Evolutionary conservation across 164 flowering plant genomes (phyloP), one percentile per base, ranked within the genome.

Genomic region (Kalanchoe fedtschenkoi): DNA sequence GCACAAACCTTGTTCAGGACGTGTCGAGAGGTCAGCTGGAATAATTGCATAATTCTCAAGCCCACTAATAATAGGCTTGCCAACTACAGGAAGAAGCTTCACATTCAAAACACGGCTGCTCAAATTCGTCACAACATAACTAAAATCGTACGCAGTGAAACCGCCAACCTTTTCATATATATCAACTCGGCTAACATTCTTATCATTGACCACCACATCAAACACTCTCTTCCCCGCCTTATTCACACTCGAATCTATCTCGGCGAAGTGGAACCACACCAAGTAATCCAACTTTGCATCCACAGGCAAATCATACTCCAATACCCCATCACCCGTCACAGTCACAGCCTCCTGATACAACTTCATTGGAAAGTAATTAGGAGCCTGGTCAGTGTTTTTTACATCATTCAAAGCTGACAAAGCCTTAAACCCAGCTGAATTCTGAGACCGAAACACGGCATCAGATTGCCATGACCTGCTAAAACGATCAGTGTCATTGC

Each of bases 211-310:
- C 42, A 70, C 14, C 61, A 95, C 78, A 73, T 95, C 96, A 62
- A 95, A 95, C 70, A 95, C 95, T 65, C 97, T 76, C 71, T 81
- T 68, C 67, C 91, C 88, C 0, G 76, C 78, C 59, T 44, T 68
- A 22, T 63, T 84, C 69, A 95, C 93, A 32, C 68, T 76, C 3
- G 73, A 33, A 72, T 87, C 89, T 60, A 95, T 84, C 91, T 95
- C 99, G 3, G 91, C 93, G 63, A 95, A 95, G 67, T 95, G 99
- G 59, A 95, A 76, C 93, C 93, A 95, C 58, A 91, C 26, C 83
- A 88, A 70, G 72, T 91, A 95, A 69, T 95, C 99, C 68, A 89
- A 57, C 69, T 83, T 91, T 3, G 95, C 91, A 64, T 95, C 99
- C 60, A 91, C 96, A 0, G 63, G 62, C 66, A 91, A 69, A 28